Conservation (phyloP, 257 asterid species). For the Catharanthus roseus region DNA sequence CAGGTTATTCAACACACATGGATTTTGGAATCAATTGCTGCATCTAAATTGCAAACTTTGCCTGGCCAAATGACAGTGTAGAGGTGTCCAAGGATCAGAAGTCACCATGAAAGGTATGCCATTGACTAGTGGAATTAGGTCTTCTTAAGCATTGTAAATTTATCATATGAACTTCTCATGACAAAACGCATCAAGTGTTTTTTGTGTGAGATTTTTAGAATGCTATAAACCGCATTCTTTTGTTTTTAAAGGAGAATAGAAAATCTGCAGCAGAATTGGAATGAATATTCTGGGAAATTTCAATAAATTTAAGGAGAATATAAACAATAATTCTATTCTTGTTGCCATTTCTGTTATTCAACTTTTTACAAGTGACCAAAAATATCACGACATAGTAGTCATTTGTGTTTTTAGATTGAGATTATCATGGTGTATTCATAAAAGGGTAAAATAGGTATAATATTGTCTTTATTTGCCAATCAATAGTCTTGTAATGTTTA, state of each 20-base stretch:
- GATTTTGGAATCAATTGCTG: slow-evolving; percentile 89
- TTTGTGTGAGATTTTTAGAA: too few relatives aligned
- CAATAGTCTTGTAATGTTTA: too few relatives aligned
- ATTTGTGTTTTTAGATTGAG: too few relatives aligned
- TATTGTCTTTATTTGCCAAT: too few relatives aligned
- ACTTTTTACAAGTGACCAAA: too few relatives aligned
- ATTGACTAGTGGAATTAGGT: not conserved
- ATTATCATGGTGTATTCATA: too few relatives aligned
- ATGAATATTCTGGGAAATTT: not conserved
- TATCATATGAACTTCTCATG: not conserved
- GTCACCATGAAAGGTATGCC: not conserved
- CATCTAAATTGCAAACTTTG: slow-evolving; percentile 38
- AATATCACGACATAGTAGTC: too few relatives aligned
- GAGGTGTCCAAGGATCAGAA: not conserved
- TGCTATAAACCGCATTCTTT: too few relatives aligned
- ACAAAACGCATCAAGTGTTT: not conserved
- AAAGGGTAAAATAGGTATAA: too few relatives aligned
- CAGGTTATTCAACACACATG: slow-evolving; percentile 63
- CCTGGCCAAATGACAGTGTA: not conserved
- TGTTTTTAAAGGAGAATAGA: not conserved
- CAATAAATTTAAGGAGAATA: too few relatives aligned
- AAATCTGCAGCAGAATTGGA: not conserved
- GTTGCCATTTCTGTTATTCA: too few relatives aligned
- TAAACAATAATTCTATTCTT: too few relatives aligned
- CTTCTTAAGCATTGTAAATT: not conserved